These are phyloP conservation scores for Penicillium sumatraense DNA, from an alignment of 2,329 filamentous ascomycete genomes.

Conservation along the genomic window DNA sequence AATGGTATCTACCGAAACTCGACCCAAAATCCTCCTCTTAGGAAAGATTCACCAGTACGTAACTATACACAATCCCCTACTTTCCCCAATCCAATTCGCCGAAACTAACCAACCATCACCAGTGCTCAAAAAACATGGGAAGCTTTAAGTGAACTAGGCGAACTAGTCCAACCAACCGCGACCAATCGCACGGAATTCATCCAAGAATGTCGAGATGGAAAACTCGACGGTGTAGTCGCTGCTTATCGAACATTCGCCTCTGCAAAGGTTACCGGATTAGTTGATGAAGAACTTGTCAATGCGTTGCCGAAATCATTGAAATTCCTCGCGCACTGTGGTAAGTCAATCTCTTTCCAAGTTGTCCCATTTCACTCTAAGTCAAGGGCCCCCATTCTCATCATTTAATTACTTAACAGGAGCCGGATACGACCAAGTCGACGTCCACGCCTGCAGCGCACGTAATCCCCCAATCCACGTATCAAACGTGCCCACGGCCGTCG, in stretches of 20 bases:
- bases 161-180: slow-evolving; percentile 67
- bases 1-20: slow-evolving; percentile 37
- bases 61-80: background rate
- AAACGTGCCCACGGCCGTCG: slow-evolving; percentile 79
- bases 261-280: slow-evolving; percentile 65
- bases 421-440: slow-evolving; percentile 83
- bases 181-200: slow-evolving; percentile 70
- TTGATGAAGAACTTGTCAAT: slow-evolving; percentile 72
- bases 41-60: slow-evolving; percentile 68
- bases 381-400: no score
- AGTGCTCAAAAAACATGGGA: slow-evolving; percentile 68
- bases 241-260: slow-evolving; percentile 75
- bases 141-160: slow-evolving; percentile 64
- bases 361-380: no score
- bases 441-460: slow-evolving; percentile 70
- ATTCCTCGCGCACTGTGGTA: slow-evolving; percentile 48
- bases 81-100: no score
- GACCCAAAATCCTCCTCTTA: slow-evolving; percentile 66
- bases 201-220: slow-evolving; percentile 67
- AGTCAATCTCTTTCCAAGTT: no score
- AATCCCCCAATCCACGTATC: slow-evolving; percentile 68
- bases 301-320: slow-evolving; percentile 45
- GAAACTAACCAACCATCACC: slow-evolving; percentile 7
- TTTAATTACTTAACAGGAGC: no score
- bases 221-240: slow-evolving; percentile 67